Conservation (phyloP, 768 basidiomycete species). For the Lactifluus volemus region DNA sequence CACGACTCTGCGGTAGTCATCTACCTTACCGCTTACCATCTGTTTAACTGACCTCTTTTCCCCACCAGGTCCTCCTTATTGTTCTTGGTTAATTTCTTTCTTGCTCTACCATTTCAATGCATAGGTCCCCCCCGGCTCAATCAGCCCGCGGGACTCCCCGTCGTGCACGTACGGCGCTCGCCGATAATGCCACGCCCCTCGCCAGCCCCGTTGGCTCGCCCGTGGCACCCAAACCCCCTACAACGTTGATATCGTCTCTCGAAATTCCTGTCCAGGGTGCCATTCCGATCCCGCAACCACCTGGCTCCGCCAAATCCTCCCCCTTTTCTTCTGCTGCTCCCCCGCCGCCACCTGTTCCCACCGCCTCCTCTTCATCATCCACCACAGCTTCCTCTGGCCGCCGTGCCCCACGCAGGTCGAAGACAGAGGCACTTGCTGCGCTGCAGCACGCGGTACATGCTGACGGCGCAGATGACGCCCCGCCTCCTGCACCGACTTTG, state of each 20-base stretch:
- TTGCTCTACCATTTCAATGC: conserved; percentile 7
- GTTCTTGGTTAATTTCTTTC: not conserved
- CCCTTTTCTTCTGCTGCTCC: not conserved
- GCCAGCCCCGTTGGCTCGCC: conserved; percentile 7
- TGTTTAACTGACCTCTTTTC: not conserved
- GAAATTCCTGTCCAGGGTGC: conserved; percentile 73
- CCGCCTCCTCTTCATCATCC: conserved; percentile 1
- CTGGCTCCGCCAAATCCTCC: conserved; percentile 30
- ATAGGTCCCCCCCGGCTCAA: conserved; percentile 13
- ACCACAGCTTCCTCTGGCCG: conserved; percentile 23
- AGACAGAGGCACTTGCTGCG: conserved; percentile 79
- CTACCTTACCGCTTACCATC: not conserved
- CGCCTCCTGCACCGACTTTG: conserved; percentile 35
- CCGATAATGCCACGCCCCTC: conserved; percentile 17
- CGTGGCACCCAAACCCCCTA: conserved; percentile 34
- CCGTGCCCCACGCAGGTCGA: conserved; percentile 83
- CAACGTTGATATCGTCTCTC: conserved; percentile 55
- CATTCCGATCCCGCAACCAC: conserved; percentile 38
- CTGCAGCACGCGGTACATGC: conserved; percentile 59
- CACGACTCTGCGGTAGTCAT: conserved; percentile 8
- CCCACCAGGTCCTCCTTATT: not conserved
- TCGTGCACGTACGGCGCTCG: conserved; percentile 15
- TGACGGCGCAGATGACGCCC: conserved; percentile 47
- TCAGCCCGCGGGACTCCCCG: conserved; percentile 20
- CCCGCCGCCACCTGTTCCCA: not conserved